A percentile compares a stretch with the other conserved stretches of the same genome.
phyloP scores from a whole-genome alignment of 2,329 filamentous ascomycete genomes.

The Cryphonectria japonica region DNA sequence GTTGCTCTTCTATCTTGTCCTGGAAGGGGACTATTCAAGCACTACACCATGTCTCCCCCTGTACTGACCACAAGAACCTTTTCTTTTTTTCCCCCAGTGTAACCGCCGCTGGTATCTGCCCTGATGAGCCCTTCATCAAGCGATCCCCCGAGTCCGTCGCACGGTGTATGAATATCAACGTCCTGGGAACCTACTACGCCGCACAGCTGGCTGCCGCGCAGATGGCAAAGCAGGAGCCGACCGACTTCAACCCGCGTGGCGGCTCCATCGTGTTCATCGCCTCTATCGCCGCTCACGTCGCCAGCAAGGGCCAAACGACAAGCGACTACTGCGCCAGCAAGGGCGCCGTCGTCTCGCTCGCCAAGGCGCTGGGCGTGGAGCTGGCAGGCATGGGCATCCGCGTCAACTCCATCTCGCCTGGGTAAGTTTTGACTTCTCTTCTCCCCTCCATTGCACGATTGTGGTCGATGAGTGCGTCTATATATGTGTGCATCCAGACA shows the following conservation, averaged over 20 bases:
- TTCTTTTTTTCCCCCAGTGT: not conserved
- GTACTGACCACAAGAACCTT: no score
- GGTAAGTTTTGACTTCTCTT: slow-evolving; percentile 31
- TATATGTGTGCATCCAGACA: no score
- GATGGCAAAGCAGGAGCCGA: slow-evolving; percentile 39
- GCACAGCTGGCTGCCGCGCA: slow-evolving; percentile 41
- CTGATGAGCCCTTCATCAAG: not conserved
- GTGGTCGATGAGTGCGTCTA: no score
- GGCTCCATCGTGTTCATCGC: slow-evolving; percentile 41
- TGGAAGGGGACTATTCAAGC: no score
- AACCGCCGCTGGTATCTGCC: not conserved
- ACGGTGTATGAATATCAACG: slow-evolving; percentile 36
- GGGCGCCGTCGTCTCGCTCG: slow-evolving; percentile 50
- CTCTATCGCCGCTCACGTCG: slow-evolving; percentile 39
- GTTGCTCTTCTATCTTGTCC: no score
- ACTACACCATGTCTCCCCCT: no score
- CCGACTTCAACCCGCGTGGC: slow-evolving; percentile 32
- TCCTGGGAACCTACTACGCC: slow-evolving; percentile 41
- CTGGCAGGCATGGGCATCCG: slow-evolving; percentile 38
- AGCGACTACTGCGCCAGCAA: slow-evolving; percentile 51
- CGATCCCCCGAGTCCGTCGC: slow-evolving; percentile 27
- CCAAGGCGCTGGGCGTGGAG: slow-evolving; percentile 43
- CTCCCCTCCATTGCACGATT: no score
- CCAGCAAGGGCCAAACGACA: slow-evolving; percentile 38
- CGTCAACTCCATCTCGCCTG: slow-evolving; percentile 42